These are phyloP conservation scores for Fagopyrum homotropicum DNA, from an alignment of 148 eudicot species.

Conservation along the genomic window DNA sequence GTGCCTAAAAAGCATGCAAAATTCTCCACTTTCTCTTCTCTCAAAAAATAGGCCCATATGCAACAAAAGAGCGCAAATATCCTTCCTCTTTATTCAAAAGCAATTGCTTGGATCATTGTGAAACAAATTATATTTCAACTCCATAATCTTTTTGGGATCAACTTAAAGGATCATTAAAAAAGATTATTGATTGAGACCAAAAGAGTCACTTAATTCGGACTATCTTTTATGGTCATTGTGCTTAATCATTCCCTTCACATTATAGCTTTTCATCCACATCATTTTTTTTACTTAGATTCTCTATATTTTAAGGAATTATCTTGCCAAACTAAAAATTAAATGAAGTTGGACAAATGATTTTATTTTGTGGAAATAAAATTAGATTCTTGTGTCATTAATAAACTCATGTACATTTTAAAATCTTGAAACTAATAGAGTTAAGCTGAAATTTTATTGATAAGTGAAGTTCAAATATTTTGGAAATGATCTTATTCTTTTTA, in stretches of 20 bases:
- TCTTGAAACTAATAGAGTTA: too few relatives aligned
- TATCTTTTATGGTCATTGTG: not conserved
- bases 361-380: too few relatives aligned
- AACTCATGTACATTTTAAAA: too few relatives aligned
- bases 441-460: too few relatives aligned
- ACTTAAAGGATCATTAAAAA: not conserved
- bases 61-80: not conserved
- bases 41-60: not conserved
- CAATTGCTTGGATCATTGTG: conserved; percentile 1
- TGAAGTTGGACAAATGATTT: too few relatives aligned
- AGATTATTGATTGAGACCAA: not conserved
- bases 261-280: not conserved
- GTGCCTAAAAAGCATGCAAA: conserved; percentile 11
- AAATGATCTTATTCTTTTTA: too few relatives aligned
- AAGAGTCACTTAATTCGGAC: not conserved
- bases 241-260: not conserved
- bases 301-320: too few relatives aligned
- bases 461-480: too few relatives aligned
- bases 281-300: too few relatives aligned
- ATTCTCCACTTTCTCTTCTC: conserved; percentile 1
- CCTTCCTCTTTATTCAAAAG: conserved; percentile 6
- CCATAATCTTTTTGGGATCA: not conserved
- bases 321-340: too few relatives aligned
- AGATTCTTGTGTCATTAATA: too few relatives aligned
- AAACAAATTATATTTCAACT: not conserved